A percentile compares a stretch with the other conserved stretches of the same genome.
These are phyloP conservation scores for Crithidia mellificae DNA, from an alignment of 208 protist genomes.

Conservation along the genomic window DNA sequence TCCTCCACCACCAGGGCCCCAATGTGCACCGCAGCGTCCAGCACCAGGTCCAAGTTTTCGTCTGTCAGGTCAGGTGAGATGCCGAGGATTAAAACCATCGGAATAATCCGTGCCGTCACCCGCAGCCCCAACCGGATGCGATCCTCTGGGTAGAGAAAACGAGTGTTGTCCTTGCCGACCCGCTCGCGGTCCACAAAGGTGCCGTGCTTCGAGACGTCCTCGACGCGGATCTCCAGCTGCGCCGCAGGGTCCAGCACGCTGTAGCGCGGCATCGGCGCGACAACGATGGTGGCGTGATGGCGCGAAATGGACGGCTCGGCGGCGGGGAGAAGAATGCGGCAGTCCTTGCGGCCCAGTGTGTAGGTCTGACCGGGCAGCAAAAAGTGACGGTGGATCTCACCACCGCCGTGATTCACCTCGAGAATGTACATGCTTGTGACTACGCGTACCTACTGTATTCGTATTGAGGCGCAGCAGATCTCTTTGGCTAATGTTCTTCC, in stretches of 20 bases:
- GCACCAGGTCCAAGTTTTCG: conserved; percentile 29
- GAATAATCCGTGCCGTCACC: conserved; percentile 58
- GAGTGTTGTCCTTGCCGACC: conserved; percentile 51
- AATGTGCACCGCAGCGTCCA: conserved; percentile 39
- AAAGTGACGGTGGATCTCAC: conserved; percentile 65
- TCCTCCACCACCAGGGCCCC: conserved; percentile 60
- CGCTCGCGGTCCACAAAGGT: conserved; percentile 71
- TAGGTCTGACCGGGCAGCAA: conserved; percentile 62
- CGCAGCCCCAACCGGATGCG: conserved; percentile 63
- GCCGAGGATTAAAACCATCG: conserved; percentile 44
- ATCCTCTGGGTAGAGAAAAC: conserved; percentile 66
- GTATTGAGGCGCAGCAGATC: no score
- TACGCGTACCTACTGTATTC: not conserved
- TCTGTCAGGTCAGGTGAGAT: conserved; percentile 43
- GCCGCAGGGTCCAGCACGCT: conserved; percentile 38
- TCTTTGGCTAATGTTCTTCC: no score
- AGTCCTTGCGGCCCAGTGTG: conserved; percentile 72
- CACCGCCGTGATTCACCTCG: conserved; percentile 66
- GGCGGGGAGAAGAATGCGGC: conserved; percentile 53
- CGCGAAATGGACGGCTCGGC: conserved; percentile 78
- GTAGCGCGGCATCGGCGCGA: conserved; percentile 35
- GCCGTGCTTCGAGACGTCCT: conserved; percentile 74
- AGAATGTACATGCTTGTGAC: conserved; percentile 57
- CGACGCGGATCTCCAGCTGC: conserved; percentile 40
- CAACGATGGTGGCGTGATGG: conserved; percentile 65